Base-by-base conservation (phyloP, 768 basidiomycete species). In the Suillus subalutaceus region DNA sequence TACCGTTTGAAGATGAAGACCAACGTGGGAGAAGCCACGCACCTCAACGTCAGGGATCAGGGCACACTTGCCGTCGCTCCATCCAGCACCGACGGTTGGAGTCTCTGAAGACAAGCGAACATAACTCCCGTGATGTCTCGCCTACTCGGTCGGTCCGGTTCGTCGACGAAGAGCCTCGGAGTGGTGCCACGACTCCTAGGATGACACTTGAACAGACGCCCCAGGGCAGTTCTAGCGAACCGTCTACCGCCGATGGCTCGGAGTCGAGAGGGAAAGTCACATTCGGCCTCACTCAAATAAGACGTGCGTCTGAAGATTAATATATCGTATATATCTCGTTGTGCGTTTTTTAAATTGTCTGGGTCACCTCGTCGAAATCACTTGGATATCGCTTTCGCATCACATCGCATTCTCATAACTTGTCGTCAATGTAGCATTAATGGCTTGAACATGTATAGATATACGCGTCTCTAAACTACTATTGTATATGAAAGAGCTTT, bases 101-200 rank as follows among this genome's bases (percentile, higher is more conserved):
- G 58, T 78, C 76, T 7, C 73, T 77, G 32, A 71, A 35, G 32
- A 46, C 67, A 7, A 50, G 55, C 50, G 40, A 55, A n/a, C 69
- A 65, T 40, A 61, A 56, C 26, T 70, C 76, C 20, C 79, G 83
- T 30, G 83, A 82, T 4, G 77, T 72, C 57, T 85, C 84, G 8
- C 83, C 83, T 1, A 67, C 79, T 10, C 82, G 83, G n/a, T 85
- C 83, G 15, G 78, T 85, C 63, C 79, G 82, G 43, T 85, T 83
- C 69, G 82, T 78, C 46, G 83, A 84, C 62, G 74, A 78, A 62
- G 73, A 68, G n/a, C 41, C n/a, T n/a, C 66, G 41, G n/a, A 68
- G 67, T 6, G 71, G 75, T 44, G 52, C 67, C 0, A 69, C 2
- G 64, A 71, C 75, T 30, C 74, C 72, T 6, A 71, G 69, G 40